Evolutionary conservation across 768 basidiomycete species (phyloP), one percentile per base, ranked within the genome.

Genomic region (Tricholoma sp.): DNA sequence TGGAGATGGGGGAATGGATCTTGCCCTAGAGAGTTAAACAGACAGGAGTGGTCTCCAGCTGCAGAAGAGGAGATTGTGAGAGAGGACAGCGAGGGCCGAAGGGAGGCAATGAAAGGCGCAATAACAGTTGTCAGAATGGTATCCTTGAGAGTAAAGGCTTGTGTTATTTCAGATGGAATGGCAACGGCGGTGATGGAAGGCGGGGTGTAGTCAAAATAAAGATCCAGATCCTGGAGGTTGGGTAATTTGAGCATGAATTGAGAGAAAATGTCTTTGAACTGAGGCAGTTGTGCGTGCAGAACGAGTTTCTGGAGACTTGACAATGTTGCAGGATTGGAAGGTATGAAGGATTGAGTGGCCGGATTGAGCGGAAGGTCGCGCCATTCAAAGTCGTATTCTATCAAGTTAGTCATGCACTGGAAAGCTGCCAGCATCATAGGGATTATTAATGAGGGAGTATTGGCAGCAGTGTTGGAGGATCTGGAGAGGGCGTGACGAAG

Each of bases 311-410:
- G 68, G 10, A 77, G 57, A 56, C 66, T 74, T 5, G 60, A 51
- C 46, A 77, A 72, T 0, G 70, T 59, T 2, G 57, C 56, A 27
- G 70, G 56, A 22, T 69, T 63, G 0, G 70, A 61, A 2, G 63
- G 58, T 39, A 75, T 63, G 54, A 76, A 72, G 7, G 61, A 59
- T 4, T 58, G 56, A 1, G 72, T 72, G 41, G 66, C 63, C 22
- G 66, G 50, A 47, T 67, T 71, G 22, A 71, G 55, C 9, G 71
- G 66, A 22, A 77, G 69, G 56, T 76, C 72, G 46, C 74, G 63
- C 71, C 74, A 74, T 56, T 74, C 73, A 53, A 76, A 72, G 50
- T 69, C 64, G 61, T 71, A 69, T 35, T 66, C 67, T 3, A 61
- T 65, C 5, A 75, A 69, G 16, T 69, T 68, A 5, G 55, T 58